phyloP scores from a whole-genome alignment of 2,329 filamentous ascomycete species.

The Aspergillus chevalieri region DNA sequence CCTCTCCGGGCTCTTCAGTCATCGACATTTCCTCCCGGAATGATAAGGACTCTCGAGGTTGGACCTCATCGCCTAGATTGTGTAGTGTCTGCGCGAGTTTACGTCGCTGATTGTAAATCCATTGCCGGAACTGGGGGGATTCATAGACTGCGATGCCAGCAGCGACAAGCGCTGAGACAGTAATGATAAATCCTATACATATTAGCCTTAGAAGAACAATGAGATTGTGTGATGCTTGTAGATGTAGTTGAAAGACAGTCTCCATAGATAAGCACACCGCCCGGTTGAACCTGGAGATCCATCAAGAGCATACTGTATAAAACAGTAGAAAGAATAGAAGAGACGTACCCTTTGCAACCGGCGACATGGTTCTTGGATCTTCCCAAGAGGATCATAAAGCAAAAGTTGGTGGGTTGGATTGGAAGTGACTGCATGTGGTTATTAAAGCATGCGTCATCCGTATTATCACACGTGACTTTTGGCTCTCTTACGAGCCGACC shows the following conservation, averaged over 20 bases:
- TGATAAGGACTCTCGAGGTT: slow-evolving; percentile 37
- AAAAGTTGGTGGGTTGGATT: too few relatives aligned
- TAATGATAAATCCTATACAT: slow-evolving; percentile 54
- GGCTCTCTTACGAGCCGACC: too few relatives aligned
- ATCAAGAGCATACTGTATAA: slow-evolving; percentile 1
- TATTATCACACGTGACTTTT: too few relatives aligned
- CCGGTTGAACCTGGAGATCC: slow-evolving; percentile 9
- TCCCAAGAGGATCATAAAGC: not conserved
- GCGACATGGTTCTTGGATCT: slow-evolving; percentile 37
- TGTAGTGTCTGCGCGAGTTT: slow-evolving; percentile 56
- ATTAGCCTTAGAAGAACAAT: slow-evolving; percentile 8
- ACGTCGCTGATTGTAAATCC: slow-evolving; percentile 56
- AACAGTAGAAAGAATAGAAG: slow-evolving; percentile 2
- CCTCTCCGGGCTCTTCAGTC: slow-evolving; percentile 39
- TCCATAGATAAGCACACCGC: slow-evolving; percentile 27
- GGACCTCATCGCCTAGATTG: slow-evolving; percentile 55
- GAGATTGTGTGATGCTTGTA: not conserved
- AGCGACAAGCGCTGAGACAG: slow-evolving; percentile 55
- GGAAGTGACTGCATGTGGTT: too few relatives aligned
- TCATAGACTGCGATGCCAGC: slow-evolving; percentile 59
- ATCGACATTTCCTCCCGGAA: slow-evolving; percentile 41
- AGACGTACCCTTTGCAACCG: slow-evolving; percentile 43
- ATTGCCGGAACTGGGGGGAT: slow-evolving; percentile 57
- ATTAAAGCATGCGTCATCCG: too few relatives aligned
- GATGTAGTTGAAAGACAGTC: not conserved